Conservation (phyloP, 2,329 filamentous ascomycete species). For the Fusarium pseudograminearum region DNA sequence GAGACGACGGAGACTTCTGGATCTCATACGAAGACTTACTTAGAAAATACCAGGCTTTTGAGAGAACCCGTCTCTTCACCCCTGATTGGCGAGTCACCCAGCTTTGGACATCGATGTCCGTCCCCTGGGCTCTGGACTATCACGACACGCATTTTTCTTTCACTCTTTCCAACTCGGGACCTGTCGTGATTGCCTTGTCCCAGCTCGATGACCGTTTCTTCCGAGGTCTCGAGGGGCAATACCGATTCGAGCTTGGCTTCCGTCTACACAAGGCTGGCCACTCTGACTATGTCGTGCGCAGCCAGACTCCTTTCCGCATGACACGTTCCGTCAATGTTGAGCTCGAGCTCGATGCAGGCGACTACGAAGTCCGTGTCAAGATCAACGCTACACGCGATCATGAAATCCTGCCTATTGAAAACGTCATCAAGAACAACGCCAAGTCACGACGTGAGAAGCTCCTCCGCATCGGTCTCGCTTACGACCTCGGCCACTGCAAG, state of each 20-base stretch:
- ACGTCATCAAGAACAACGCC: constrained; percentile 75
- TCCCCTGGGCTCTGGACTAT: constrained; percentile 69
- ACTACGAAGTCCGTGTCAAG: constrained; percentile 81
- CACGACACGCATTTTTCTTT: constrained; percentile 66
- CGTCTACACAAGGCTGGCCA: constrained; percentile 63
- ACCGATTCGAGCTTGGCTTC: constrained; percentile 65
- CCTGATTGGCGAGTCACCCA: constrained; percentile 65
- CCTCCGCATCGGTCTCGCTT: constrained; percentile 74
- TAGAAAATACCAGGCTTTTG: constrained; percentile 68
- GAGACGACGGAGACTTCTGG: constrained; percentile 78
- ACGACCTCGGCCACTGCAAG: constrained; percentile 78
- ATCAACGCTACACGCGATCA: constrained; percentile 74
- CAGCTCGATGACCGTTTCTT: constrained; percentile 71
- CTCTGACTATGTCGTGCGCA: constrained; percentile 68
- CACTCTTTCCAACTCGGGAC: constrained; percentile 60
- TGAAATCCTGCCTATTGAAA: constrained; percentile 66
- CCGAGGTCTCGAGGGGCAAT: constrained; percentile 67
- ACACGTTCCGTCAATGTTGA: constrained; percentile 82
- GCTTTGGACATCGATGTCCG: constrained; percentile 63
- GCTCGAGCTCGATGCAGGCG: constrained; percentile 78
- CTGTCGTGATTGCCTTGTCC: constrained; percentile 67
- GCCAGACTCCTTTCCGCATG: constrained; percentile 69
- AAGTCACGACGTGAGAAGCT: constrained; percentile 77
- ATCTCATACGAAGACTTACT: constrained; percentile 70
- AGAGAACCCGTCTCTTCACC: constrained; percentile 69